Percentiles rank a stretch among this genome's conserved stretches.
Evolutionary conservation across 768 basidiomycete genomes (phyloP).

Genomic region (Amanita pseudoporphyria): DNA sequence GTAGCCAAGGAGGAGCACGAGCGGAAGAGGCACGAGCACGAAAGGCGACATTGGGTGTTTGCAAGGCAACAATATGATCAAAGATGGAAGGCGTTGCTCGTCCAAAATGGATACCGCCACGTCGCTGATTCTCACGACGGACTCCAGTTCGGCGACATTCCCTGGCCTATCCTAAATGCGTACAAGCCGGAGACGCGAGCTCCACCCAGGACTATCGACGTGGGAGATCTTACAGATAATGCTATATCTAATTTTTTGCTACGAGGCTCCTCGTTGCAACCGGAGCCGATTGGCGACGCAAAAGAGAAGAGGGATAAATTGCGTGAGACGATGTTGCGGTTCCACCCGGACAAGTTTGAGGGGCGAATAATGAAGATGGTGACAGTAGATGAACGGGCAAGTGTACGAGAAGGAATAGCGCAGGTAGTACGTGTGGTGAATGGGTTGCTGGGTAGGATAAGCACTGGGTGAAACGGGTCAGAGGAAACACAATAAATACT

Average conservation of each 20-base stretch:
- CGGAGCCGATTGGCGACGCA: slow-evolving; percentile 16
- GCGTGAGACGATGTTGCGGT: slow-evolving; percentile 60
- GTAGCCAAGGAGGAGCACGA: slow-evolving; percentile 43
- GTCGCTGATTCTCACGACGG: not conserved
- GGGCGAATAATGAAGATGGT: slow-evolving; percentile 55
- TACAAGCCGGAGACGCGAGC: slow-evolving; percentile 15
- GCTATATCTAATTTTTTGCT: slow-evolving; percentile 52
- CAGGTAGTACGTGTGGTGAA: slow-evolving; percentile 55
- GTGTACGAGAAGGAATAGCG: slow-evolving; percentile 51
- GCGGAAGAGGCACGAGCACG: slow-evolving; percentile 37
- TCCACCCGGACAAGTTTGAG: slow-evolving; percentile 79
- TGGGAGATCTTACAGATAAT: slow-evolving; percentile 46
- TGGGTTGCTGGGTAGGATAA: slow-evolving; percentile 29
- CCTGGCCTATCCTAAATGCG: slow-evolving; percentile 53
- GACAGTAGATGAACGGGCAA: slow-evolving; percentile 32
- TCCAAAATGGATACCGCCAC: slow-evolving; percentile 14
- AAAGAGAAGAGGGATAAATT: slow-evolving; percentile 50
- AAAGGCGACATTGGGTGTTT: slow-evolving; percentile 30
- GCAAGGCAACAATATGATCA: slow-evolving; percentile 45
- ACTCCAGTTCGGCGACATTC: slow-evolving; percentile 51
- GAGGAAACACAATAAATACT: slow-evolving; percentile 9
- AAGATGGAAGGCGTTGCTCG: slow-evolving; percentile 46
- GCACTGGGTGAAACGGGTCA: too few species aligned
- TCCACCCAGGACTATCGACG: slow-evolving; percentile 11
- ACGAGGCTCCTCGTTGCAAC: slow-evolving; percentile 13